These are phyloP conservation scores for Pelargonium exstipulatum DNA, from an alignment of 441 rosid species.

Conservation along the genomic window DNA sequence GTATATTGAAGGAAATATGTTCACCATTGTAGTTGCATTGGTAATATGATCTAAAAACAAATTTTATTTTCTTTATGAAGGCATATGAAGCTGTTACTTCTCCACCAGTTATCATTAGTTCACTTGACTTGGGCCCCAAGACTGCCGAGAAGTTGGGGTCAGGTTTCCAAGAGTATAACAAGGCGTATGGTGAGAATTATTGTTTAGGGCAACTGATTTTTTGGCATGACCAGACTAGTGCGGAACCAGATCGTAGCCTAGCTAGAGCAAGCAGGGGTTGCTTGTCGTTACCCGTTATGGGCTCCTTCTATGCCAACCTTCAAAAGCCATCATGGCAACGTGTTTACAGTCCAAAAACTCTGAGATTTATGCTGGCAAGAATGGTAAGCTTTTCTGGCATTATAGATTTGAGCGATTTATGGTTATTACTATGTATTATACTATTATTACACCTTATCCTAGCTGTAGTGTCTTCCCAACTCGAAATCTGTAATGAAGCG, in stretches of 20 bases:
- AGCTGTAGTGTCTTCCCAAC: not conserved
- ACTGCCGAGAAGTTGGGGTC: slow-evolving; percentile 66
- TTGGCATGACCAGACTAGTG: slow-evolving; percentile 88
- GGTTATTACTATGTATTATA: not conserved
- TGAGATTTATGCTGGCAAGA: slow-evolving; percentile 68
- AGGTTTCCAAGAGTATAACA: slow-evolving; percentile 65
- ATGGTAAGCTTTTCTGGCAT: slow-evolving; percentile 48
- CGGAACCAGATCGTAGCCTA: slow-evolving; percentile 74
- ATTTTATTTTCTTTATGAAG: slow-evolving; percentile 33
- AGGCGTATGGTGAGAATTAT: slow-evolving; percentile 86
- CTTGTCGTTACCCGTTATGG: slow-evolving; percentile 76
- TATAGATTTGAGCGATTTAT: not conserved
- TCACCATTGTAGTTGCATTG: not conserved
- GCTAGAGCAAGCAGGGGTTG: slow-evolving; percentile 79
- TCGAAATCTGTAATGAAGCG: too few relatives aligned
- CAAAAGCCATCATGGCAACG: slow-evolving; percentile 81
- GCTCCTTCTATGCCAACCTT: slow-evolving; percentile 81
- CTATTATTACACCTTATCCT: not conserved
- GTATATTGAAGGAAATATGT: not conserved
- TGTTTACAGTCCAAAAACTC: slow-evolving; percentile 73
- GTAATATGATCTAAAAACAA: slow-evolving; percentile 20
- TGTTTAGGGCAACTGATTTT: slow-evolving; percentile 93
- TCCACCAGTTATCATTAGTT: slow-evolving; percentile 80
- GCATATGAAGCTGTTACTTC: slow-evolving; percentile 77
- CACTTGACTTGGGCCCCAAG: slow-evolving; percentile 93